Percentiles rank a stretch among this genome's conserved stretches.
Evolutionary conservation across 176 grass and related monocot species (phyloP).

Genomic region (Carex myosuroides): DNA sequence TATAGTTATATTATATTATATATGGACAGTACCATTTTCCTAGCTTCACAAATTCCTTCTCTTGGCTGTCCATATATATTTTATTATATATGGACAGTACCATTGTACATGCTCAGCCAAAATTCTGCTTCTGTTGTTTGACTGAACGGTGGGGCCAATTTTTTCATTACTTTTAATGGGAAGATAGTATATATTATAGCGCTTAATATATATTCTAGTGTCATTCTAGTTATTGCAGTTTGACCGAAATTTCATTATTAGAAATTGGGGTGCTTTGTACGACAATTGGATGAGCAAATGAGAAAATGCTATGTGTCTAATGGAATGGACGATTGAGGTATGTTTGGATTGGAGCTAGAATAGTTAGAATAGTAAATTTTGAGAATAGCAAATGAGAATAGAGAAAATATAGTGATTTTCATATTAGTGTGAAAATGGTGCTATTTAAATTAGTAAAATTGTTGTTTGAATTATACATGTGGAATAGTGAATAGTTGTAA

Average conservation of each 20-base stretch:
- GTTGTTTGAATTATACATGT: too few species aligned
- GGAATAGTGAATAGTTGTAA: too few species aligned
- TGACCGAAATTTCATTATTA: not conserved
- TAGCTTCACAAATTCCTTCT: not conserved
- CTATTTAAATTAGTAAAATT: too few species aligned
- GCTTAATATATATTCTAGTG: not conserved
- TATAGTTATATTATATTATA: not conserved
- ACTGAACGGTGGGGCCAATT: not conserved
- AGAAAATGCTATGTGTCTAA: not conserved
- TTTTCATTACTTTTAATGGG: not conserved
- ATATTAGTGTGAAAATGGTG: too few species aligned
- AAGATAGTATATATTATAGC: not conserved
- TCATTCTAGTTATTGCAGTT: not conserved
- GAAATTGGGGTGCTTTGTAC: not conserved
- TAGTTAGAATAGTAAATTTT: too few species aligned
- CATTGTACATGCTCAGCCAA: not conserved
- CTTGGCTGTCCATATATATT: too few species aligned
- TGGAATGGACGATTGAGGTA: not conserved
- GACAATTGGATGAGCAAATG: not conserved
- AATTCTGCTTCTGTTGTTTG: constrained; percentile 1
- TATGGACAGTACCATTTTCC: not conserved
- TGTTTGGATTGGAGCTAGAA: too few species aligned
- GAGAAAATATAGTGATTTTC: too few species aligned
- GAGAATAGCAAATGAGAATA: too few species aligned
- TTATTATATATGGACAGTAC: too few species aligned